phyloP scores from a whole-genome alignment of 176 grass and related monocot genomes.

The Bothriochloa decipiens region DNA sequence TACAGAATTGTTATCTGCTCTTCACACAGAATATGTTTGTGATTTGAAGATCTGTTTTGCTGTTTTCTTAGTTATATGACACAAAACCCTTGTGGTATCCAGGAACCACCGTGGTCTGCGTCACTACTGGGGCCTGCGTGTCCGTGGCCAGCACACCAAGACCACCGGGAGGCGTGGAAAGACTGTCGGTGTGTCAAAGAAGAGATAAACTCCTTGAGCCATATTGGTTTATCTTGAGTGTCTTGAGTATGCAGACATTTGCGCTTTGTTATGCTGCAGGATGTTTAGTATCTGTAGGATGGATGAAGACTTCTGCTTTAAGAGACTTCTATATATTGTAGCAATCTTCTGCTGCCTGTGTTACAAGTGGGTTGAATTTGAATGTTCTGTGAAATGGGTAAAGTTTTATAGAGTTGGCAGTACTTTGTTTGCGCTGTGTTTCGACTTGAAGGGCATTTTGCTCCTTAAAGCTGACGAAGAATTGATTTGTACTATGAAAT shows the following conservation, averaged over 20 bases:
- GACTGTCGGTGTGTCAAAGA: constrained; percentile 90
- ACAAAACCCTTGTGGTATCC: neutral
- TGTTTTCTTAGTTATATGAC: too few species aligned
- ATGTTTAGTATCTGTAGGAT: constrained; percentile 34
- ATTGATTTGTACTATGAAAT: neutral
- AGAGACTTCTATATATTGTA: neutral
- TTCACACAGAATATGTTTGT: neutral
- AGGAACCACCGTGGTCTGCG: constrained; percentile 83
- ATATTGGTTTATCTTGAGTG: neutral
- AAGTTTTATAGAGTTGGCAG: neutral
- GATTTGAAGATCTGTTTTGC: neutral
- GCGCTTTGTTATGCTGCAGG: neutral
- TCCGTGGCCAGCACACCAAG: constrained; percentile 85
- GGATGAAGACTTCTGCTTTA: neutral
- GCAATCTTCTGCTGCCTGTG: constrained; percentile 12
- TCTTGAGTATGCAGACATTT: neutral
- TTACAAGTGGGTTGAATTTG: neutral
- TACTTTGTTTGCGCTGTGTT: neutral
- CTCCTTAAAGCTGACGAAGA: neutral
- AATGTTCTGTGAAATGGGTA: neutral
- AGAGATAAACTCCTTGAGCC: constrained; percentile 50
- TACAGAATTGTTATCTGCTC: neutral
- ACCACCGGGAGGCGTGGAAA: constrained; percentile 83
- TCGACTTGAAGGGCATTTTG: neutral
- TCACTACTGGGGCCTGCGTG: constrained; percentile 83